Evolutionary conservation across 208 protist genomes (phyloP), one percentile per base, ranked within the genome.

Genomic region (Borovskyia barvae): DNA sequence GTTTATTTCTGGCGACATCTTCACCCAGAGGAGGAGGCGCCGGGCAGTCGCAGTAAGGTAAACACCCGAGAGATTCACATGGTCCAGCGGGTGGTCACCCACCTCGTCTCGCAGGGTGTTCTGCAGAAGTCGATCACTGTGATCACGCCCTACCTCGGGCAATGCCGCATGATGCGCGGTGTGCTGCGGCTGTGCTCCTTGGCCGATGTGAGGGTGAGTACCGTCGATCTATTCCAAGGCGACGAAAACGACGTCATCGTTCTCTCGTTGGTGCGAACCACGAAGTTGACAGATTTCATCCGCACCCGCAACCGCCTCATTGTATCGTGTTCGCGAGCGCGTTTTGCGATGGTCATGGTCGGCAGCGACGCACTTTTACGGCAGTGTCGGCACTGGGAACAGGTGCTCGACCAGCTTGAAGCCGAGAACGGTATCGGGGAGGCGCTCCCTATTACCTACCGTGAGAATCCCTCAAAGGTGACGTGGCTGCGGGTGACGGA

Each of bases 191-290:
- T 93, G 29, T 68, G 72, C 46, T 81, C 77, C 9, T 59, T 95
- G 43, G 62, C 77, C 4, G 86, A 92, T 24, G 78, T 95, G 26
- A 73, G 64, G 2, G 83, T 97, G 36, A 81, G 77, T 51, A 98
- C 96, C 28, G 88, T 99, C 5, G 96, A 98, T 74, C 86, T 96
- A 19, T 98, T 89, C 75, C 97, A 99, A 57, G 97, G 97, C 17
- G 91, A 97, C 50, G 96, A 98, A 75, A 93, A 92, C 45, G 91
- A 98, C 47, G 55, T 98, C 25, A 84, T 98, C 12, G 81, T 99
- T 45, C 59, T 98, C 26, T 97, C 92, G 2, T 58, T 97, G 24
- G 95, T 98, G 35, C 87, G 97, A 3, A 97, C 89, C 30, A 94
- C 96, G 62, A 81, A 78, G 47, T 52, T 94, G 60, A 97, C 97